phyloP scores from a whole-genome alignment of 192 early-diverging fungal species.

The Kappamyces sp. region DNA sequence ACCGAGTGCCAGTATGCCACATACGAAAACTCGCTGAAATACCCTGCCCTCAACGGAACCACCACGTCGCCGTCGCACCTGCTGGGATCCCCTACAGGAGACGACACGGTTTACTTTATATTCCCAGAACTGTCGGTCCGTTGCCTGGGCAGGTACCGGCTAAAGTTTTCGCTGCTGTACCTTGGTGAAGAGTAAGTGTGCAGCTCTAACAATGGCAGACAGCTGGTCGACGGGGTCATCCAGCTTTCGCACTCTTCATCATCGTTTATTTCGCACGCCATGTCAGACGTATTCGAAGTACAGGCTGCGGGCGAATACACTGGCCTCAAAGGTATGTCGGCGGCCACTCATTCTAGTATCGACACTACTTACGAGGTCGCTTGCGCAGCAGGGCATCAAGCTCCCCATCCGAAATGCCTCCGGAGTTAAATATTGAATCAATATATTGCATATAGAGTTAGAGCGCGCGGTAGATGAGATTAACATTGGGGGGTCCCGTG shows the following conservation, averaged over 20 bases:
- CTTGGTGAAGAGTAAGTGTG: not conserved
- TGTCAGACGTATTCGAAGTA: slow-evolving; percentile 12
- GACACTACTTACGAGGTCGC: slow-evolving; percentile 21
- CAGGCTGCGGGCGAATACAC: slow-evolving; percentile 18
- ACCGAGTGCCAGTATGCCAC: too few relatives aligned
- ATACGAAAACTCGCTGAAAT: too few relatives aligned
- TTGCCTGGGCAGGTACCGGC: not conserved
- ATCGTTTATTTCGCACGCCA: not conserved
- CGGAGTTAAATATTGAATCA: not conserved
- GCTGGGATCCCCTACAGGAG: slow-evolving; percentile 1
- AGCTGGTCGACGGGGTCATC: not conserved
- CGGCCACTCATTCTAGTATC: slow-evolving; percentile 21
- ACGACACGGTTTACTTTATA: slow-evolving; percentile 11
- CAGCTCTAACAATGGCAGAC: not conserved
- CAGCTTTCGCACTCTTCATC: not conserved
- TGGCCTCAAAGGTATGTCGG: slow-evolving; percentile 15
- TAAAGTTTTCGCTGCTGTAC: slow-evolving; percentile 7
- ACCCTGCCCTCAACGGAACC: too few relatives aligned
- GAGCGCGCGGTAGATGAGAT: not conserved
- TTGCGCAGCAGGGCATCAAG: slow-evolving; percentile 28
- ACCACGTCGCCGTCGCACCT: slow-evolving; percentile 1
- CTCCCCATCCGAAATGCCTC: slow-evolving; percentile 18
- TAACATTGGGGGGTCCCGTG: not conserved
- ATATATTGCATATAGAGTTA: not conserved
- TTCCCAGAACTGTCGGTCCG: slow-evolving; percentile 12